phyloP scores from a whole-genome alignment of 306 rosid species.

The Begonia masoniana region DNA sequence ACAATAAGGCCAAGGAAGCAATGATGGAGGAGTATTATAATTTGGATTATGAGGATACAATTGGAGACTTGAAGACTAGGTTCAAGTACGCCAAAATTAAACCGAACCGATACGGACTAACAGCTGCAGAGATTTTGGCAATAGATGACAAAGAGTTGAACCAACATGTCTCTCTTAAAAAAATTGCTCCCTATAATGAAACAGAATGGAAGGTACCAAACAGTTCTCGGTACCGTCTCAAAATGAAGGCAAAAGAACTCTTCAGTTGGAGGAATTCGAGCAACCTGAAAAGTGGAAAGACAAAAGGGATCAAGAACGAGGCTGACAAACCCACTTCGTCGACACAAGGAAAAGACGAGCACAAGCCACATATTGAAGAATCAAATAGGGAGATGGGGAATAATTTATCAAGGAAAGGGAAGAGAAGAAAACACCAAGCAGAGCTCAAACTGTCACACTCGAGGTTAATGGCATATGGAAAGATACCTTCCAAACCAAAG shows the following conservation, averaged over 20 bases:
- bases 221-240: slow-evolving; percentile 38
- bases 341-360: slow-evolving; percentile 14
- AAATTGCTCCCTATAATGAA: slow-evolving; percentile 71
- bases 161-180: slow-evolving; percentile 67
- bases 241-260: slow-evolving; percentile 48
- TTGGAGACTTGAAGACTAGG: slow-evolving; percentile 86
- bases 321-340: slow-evolving; percentile 22
- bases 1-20: slow-evolving; percentile 69
- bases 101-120: slow-evolving; percentile 57
- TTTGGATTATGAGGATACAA: slow-evolving; percentile 75
- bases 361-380: slow-evolving; percentile 19
- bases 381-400: slow-evolving; percentile 16
- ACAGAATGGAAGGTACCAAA: slow-evolving; percentile 72
- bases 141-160: slow-evolving; percentile 74
- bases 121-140: slow-evolving; percentile 33
- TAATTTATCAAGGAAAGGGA: slow-evolving; percentile 45
- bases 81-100: slow-evolving; percentile 77
- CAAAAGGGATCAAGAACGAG: slow-evolving; percentile 21
- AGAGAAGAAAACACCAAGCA: slow-evolving; percentile 34
- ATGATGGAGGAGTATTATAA: slow-evolving; percentile 90
- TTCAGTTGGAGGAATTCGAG: slow-evolving; percentile 17
- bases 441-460: slow-evolving; percentile 19
- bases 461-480: slow-evolving; percentile 45
- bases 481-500: slow-evolving; percentile 33
- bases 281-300: slow-evolving; percentile 19